These are phyloP conservation scores for Pyrenochaeta sp. DNA, from an alignment of 2,329 filamentous ascomycete species.

Conservation along the genomic window DNA sequence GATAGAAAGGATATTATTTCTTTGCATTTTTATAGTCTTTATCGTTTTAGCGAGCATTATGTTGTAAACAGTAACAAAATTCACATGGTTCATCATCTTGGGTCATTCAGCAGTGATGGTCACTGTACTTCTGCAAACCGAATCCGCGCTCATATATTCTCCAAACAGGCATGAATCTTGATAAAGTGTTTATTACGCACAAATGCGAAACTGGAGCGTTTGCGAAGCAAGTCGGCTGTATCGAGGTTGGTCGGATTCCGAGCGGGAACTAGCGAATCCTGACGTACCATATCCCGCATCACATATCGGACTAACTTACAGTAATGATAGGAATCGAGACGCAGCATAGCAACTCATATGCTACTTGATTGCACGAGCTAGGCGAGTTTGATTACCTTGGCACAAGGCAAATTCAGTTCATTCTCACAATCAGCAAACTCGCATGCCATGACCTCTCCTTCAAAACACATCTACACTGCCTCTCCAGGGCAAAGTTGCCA, in stretches of 20 bases:
- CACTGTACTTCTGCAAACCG: background rate
- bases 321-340: background rate
- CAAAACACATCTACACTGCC: conserved; percentile 13
- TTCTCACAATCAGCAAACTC: background rate
- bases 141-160: background rate
- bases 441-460: conserved; percentile 22
- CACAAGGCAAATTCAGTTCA: background rate
- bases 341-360: background rate
- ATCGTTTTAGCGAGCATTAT: background rate
- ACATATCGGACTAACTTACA: too few species aligned
- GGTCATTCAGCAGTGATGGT: too few species aligned
- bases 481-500: conserved; percentile 51
- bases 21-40: background rate
- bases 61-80: background rate
- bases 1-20: too few species aligned
- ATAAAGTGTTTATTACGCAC: background rate
- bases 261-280: background rate
- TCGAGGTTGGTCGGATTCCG: background rate
- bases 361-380: too few species aligned
- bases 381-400: background rate
- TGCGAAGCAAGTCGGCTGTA: background rate
- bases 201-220: background rate
- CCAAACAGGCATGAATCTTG: background rate
- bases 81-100: background rate
- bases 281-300: background rate